A percentile compares a stretch with the other conserved stretches of the same genome.
Conservation (phyloP, 768 basidiomycete genomes). For the Lentinula guzmanii region DNA sequence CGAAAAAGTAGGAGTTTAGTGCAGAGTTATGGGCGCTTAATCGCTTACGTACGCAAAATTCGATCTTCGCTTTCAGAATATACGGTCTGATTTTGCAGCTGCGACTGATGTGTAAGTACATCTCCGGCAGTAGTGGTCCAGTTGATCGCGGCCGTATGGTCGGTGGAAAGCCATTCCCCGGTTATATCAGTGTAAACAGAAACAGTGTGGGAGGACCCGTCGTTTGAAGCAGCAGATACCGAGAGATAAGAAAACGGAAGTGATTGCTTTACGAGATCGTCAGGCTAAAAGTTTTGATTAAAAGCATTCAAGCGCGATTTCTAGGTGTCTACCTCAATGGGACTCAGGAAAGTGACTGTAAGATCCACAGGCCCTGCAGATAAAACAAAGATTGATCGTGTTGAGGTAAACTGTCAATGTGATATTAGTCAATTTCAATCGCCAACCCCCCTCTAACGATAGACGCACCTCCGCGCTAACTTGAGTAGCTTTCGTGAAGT, state of each 20-base stretch:
- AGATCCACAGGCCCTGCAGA: constrained; percentile 47
- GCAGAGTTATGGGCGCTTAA: background rate
- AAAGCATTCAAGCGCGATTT: background rate
- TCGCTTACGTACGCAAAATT: constrained; percentile 32
- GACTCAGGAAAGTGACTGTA: constrained; percentile 48
- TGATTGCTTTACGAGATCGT: constrained; percentile 43
- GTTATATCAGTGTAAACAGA: constrained; percentile 45
- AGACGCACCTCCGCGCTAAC: constrained; percentile 28
- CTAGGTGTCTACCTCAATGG: constrained; percentile 39
- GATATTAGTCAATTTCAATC: constrained; percentile 5
- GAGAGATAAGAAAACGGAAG: constrained; percentile 46
- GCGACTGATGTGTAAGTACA: constrained; percentile 38
- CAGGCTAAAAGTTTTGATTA: constrained; percentile 27
- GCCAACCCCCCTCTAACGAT: background rate
- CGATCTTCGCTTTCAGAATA: constrained; percentile 38
- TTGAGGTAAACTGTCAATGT: constrained; percentile 41
- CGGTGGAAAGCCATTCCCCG: constrained; percentile 33
- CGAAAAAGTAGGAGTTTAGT: background rate
- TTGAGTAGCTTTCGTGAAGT: constrained; percentile 26
- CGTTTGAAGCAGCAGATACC: constrained; percentile 28
- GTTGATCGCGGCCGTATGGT: constrained; percentile 26
- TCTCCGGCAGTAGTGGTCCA: constrained; percentile 37
- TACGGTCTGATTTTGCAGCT: constrained; percentile 22
- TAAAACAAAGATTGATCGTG: constrained; percentile 45
- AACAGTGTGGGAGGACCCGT: constrained; percentile 31